phyloP scores from a whole-genome alignment of 129 eudicot species.

The Saussurea involucrata region DNA sequence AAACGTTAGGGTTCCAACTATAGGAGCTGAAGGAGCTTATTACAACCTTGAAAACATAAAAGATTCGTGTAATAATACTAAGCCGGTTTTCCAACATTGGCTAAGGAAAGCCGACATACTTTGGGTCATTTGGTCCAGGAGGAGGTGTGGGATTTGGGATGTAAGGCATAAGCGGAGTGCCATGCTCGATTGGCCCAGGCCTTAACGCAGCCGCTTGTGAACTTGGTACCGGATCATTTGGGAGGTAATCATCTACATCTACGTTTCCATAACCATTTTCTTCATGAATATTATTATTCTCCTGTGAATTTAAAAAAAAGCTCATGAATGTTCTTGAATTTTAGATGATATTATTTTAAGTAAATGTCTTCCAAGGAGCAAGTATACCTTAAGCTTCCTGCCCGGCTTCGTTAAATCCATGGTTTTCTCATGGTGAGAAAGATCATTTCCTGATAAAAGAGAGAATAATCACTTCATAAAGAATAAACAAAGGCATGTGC shows the following conservation, averaged over 20 bases:
- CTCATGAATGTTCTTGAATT: not conserved
- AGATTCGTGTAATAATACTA: slow-evolving; percentile 1
- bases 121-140: slow-evolving; percentile 43
- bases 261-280: slow-evolving; percentile 20
- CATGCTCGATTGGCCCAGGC: slow-evolving; percentile 78
- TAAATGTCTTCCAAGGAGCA: no score
- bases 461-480: not conserved
- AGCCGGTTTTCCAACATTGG: slow-evolving; percentile 19
- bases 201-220: slow-evolving; percentile 58
- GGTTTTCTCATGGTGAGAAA: slow-evolving; percentile 3
- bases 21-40: slow-evolving; percentile 6
- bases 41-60: slow-evolving; percentile 19
- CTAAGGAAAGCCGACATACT: slow-evolving; percentile 29
- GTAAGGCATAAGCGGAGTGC: slow-evolving; percentile 76
- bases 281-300: slow-evolving; percentile 1
- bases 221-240: slow-evolving; percentile 69
- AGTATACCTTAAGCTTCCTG: slow-evolving; percentile 69
- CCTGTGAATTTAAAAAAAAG: slow-evolving; percentile 17
- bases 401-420: slow-evolving; percentile 12
- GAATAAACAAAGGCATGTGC: not conserved
- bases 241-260: slow-evolving; percentile 54
- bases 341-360: not conserved
- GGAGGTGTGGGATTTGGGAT: slow-evolving; percentile 68
- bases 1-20: not conserved
- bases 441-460: slow-evolving; percentile 19